Conservation (phyloP, 2,329 filamentous ascomycete genomes). For the Colletotrichum sp. region DNA sequence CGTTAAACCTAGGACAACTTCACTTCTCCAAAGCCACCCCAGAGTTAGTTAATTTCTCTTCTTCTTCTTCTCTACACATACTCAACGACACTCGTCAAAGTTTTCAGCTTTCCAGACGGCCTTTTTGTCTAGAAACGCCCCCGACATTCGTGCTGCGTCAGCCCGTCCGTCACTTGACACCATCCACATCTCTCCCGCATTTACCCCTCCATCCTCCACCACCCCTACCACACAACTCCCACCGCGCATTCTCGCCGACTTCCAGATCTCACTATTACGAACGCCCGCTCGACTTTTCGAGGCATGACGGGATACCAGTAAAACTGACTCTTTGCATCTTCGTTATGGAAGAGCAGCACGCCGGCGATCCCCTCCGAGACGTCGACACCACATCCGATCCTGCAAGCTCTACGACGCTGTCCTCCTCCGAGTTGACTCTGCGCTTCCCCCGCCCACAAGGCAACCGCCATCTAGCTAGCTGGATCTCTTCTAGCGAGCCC, state of each 20-base stretch:
- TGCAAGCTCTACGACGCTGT: slow-evolving; percentile 31
- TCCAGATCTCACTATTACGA: not conserved
- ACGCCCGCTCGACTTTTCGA: slow-evolving; percentile 27
- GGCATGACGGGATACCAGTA: slow-evolving; percentile 40
- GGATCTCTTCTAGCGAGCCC: slow-evolving; percentile 62
- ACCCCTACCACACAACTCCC: not conserved
- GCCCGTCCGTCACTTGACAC: slow-evolving; percentile 7
- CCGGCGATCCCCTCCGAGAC: slow-evolving; percentile 8
- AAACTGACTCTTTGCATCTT: slow-evolving; percentile 39
- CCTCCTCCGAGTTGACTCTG: slow-evolving; percentile 53
- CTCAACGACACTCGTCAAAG: not conserved
- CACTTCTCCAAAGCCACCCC: not conserved
- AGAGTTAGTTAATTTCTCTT: slow-evolving; percentile 7
- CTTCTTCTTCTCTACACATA: not conserved
- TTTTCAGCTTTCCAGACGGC: not conserved
- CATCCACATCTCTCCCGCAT: slow-evolving; percentile 12
- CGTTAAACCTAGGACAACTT: not conserved
- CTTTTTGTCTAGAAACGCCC: not conserved
- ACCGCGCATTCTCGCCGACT: not conserved
- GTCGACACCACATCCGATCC: slow-evolving; percentile 22
- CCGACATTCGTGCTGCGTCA: not conserved
- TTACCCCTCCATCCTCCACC: slow-evolving; percentile 20
- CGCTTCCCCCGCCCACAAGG: slow-evolving; percentile 63
- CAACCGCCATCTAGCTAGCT: slow-evolving; percentile 61
- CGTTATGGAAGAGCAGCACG: slow-evolving; percentile 59